phyloP scores from a whole-genome alignment of 2,329 filamentous ascomycete species.

The Leptographium galeiforme region DNA sequence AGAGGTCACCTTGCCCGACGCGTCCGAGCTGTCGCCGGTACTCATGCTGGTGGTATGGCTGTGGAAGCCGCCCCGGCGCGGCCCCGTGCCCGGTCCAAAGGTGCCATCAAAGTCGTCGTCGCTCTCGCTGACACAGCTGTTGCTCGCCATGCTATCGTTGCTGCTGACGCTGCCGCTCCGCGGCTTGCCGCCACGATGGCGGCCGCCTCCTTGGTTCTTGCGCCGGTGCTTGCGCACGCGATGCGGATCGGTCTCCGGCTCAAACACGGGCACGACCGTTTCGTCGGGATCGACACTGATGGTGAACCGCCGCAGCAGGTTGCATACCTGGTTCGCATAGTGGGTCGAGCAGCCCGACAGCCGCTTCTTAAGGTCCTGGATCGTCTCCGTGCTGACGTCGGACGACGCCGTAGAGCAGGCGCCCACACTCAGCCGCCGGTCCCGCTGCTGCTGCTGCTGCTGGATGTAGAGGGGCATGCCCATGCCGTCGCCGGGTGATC shows the following conservation, averaged over 20 bases:
- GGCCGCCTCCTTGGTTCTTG: not conserved
- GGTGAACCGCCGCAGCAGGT: constrained; percentile 14
- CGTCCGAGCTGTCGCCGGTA: constrained; percentile 3
- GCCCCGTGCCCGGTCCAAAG: not conserved
- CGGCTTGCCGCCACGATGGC: not conserved
- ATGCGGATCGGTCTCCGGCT: constrained; percentile 3
- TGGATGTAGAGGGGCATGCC: not conserved
- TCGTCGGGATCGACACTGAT: constrained; percentile 14
- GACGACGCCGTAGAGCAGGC: constrained; percentile 10
- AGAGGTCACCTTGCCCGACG: constrained; percentile 14
- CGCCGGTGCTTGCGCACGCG: constrained; percentile 9
- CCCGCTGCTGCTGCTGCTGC: constrained; percentile 6
- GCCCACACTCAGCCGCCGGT: constrained; percentile 8
- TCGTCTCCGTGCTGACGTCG: constrained; percentile 14
- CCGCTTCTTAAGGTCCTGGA: constrained; percentile 20
- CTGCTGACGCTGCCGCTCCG: not conserved
- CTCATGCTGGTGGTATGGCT: not conserved
- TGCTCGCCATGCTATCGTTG: not conserved
- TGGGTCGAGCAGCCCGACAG: constrained; percentile 19
- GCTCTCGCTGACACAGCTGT: constrained; percentile 3
- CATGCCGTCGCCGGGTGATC: not conserved
- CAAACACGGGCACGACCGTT: not conserved
- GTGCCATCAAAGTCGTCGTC: constrained; percentile 1
- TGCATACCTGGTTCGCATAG: constrained; percentile 15
- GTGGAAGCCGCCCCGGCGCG: not conserved